Percentiles rank a stretch among this genome's conserved stretches.
Evolutionary conservation across 2,329 filamentous ascomycete genomes (phyloP).

Genomic region (Botrytis deweyae): DNA sequence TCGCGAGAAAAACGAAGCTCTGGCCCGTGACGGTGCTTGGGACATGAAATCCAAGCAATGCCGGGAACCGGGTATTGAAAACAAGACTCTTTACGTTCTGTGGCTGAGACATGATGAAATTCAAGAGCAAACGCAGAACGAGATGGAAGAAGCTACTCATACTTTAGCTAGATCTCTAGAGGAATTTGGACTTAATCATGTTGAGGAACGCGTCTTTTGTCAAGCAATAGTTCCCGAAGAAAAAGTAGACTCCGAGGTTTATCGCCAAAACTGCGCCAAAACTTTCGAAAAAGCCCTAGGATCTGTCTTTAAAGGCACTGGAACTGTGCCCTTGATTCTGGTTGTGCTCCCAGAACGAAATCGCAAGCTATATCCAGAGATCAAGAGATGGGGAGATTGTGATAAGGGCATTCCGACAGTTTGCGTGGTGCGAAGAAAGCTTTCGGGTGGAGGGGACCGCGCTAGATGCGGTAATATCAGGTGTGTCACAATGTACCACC

Average conservation of each 20-base stretch:
- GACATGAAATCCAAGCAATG: neutral
- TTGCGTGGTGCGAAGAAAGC: neutral
- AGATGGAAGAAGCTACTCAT: neutral
- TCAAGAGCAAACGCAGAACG: too few species aligned
- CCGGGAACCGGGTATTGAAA: neutral
- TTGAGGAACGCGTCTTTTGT: neutral
- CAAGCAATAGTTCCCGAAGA: neutral
- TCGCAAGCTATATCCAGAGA: neutral
- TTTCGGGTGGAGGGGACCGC: too few species aligned
- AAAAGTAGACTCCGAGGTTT: too few species aligned
- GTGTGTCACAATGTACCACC: neutral
- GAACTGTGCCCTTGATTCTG: neutral
- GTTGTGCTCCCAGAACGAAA: neutral
- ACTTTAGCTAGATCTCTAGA: neutral
- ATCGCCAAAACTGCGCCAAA: neutral
- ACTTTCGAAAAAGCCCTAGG: neutral
- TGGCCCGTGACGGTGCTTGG: neutral
- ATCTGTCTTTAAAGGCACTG: neutral
- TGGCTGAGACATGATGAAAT: neutral
- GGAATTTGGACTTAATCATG: neutral
- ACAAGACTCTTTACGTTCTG: neutral
- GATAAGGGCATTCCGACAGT: neutral
- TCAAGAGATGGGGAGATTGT: constrained; percentile 1
- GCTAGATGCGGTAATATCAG: neutral
- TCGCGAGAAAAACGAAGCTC: accelerated